Percentiles rank a stretch among this genome's conserved stretches.
phyloP scores from a whole-genome alignment of 768 basidiomycete species.

The Mycena polygramma region DNA sequence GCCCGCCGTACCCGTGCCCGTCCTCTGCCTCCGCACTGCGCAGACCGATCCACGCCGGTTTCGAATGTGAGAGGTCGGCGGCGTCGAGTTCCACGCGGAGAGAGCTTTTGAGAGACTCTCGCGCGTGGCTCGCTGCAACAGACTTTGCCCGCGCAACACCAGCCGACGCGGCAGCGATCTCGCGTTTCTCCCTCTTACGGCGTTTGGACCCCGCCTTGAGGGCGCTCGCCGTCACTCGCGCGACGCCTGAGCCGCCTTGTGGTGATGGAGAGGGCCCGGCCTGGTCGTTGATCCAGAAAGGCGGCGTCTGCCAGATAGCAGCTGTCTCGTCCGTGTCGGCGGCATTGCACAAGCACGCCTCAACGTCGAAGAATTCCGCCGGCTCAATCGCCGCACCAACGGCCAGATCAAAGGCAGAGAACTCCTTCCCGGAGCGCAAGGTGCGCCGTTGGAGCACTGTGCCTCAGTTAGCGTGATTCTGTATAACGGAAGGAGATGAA shows the following conservation, averaged over 20 bases:
- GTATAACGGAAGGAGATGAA: too few relatives aligned
- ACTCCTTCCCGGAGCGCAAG: background rate
- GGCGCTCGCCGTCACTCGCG: background rate
- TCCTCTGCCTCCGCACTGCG: background rate
- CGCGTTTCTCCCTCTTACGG: background rate
- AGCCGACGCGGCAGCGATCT: background rate
- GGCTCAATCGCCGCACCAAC: background rate
- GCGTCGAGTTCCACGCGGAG: background rate
- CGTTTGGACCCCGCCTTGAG: background rate
- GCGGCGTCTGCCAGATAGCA: background rate
- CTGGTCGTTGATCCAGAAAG: background rate
- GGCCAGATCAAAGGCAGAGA: slow-evolving; percentile 14
- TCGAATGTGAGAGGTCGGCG: slow-evolving; percentile 19
- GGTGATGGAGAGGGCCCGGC: background rate
- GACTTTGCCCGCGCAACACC: background rate
- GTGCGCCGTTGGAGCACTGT: background rate
- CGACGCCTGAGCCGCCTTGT: too few relatives aligned
- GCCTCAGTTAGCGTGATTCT: too few relatives aligned
- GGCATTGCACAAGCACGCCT: background rate
- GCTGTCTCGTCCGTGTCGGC: background rate
- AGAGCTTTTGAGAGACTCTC: background rate
- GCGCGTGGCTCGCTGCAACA: background rate
- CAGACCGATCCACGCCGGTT: slow-evolving; percentile 23
- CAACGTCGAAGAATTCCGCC: background rate
- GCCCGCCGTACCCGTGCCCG: background rate